Conservation (phyloP, 2,329 filamentous ascomycete genomes). For the Dryadomyces quercus-mongolicae region DNA sequence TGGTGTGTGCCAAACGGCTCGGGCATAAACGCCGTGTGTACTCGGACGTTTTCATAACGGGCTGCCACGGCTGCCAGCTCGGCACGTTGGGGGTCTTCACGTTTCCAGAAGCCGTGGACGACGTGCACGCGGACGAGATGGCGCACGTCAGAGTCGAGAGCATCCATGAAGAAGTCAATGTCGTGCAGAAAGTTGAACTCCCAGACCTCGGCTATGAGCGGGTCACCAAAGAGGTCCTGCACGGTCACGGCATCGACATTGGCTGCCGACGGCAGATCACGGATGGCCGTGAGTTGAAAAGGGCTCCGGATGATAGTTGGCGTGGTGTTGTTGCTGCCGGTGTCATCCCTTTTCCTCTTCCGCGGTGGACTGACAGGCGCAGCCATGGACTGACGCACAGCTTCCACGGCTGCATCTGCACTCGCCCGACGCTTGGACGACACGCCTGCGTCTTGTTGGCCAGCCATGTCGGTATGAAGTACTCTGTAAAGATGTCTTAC, state of each 20-base stretch:
- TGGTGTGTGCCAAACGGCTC: slow-evolving; percentile 81
- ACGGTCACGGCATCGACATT: slow-evolving; percentile 59
- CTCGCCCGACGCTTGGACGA: no score
- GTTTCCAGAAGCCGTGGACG: slow-evolving; percentile 54
- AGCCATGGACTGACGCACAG: background rate
- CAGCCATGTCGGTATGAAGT: no score
- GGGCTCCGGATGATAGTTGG: slow-evolving; percentile 25
- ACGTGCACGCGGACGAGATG: slow-evolving; percentile 38
- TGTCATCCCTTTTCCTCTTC: slow-evolving; percentile 18
- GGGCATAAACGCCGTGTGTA: slow-evolving; percentile 67
- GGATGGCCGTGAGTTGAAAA: slow-evolving; percentile 58
- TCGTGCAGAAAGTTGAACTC: slow-evolving; percentile 59
- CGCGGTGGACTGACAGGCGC: slow-evolving; percentile 33
- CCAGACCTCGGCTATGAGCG: slow-evolving; percentile 61
- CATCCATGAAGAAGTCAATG: slow-evolving; percentile 39
- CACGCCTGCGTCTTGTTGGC: no score
- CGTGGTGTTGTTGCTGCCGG: background rate
- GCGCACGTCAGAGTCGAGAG: slow-evolving; percentile 39
- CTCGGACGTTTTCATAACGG: slow-evolving; percentile 52
- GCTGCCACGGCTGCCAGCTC: slow-evolving; percentile 45
- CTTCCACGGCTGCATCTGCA: background rate
- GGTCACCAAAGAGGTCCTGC: slow-evolving; percentile 58
- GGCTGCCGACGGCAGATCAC: slow-evolving; percentile 41
- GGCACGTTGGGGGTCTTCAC: slow-evolving; percentile 47
- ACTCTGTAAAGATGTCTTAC: no score